Conservation (phyloP, 306 rosid species). For the Sophora flavescens region DNA sequence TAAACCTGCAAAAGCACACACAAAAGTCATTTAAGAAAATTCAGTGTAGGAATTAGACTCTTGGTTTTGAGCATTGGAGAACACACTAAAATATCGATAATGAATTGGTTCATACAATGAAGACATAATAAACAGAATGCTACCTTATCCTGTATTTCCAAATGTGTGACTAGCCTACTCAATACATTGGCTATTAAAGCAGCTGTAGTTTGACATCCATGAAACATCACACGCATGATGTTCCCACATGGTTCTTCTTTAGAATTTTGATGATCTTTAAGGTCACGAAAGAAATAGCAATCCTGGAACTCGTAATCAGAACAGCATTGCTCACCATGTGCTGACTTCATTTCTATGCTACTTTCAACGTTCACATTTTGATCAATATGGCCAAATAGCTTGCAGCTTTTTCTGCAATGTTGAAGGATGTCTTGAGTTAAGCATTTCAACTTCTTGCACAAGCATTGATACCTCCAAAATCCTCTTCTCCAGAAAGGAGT, state of each 20-base stretch:
- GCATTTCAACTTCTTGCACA: constrained; percentile 73
- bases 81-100: constrained; percentile 4
- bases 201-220: constrained; percentile 78
- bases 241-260: constrained; percentile 70
- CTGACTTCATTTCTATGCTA: constrained; percentile 48
- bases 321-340: constrained; percentile 47
- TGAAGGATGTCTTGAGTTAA: constrained; percentile 78
- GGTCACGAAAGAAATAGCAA: constrained; percentile 52
- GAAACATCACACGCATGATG: constrained; percentile 80
- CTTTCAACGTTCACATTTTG: constrained; percentile 44
- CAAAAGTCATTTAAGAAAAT: constrained; percentile 26
- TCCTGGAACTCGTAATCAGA: constrained; percentile 50
- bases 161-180: constrained; percentile 66
- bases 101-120: constrained; percentile 3
- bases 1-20: constrained; percentile 63
- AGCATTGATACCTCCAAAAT: constrained; percentile 76
- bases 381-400: constrained; percentile 47
- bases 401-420: constrained; percentile 59
- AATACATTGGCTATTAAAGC: constrained; percentile 65
- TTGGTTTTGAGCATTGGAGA: constrained; percentile 36
- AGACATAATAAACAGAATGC: constrained; percentile 25
- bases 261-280: constrained; percentile 46
- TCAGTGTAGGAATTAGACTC: constrained; percentile 3
- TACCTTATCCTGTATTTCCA: constrained; percentile 80
- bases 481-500: constrained; percentile 78